A percentile compares a stretch with the other conserved stretches of the same genome.
Conservation (phyloP, 1,139 yeast species). For the Trichomonascaceae sp. region DNA sequence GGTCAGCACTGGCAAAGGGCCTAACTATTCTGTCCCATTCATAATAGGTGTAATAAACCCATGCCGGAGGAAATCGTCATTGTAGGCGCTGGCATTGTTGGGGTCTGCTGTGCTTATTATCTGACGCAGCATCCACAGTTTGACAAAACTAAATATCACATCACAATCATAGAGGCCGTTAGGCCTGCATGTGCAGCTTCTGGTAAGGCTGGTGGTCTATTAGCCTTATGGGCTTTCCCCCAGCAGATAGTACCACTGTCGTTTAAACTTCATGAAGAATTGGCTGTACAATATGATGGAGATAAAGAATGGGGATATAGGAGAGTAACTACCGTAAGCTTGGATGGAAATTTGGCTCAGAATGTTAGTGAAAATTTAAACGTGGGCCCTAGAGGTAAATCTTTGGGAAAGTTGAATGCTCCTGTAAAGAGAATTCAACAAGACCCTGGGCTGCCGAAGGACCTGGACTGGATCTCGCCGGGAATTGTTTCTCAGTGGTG, state of each 20-base stretch:
- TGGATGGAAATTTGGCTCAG: conserved; percentile 59
- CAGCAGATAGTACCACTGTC: conserved; percentile 88
- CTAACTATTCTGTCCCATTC: background rate
- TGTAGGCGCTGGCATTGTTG: conserved; percentile 90
- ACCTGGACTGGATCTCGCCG: conserved; percentile 75
- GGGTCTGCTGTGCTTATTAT: conserved; percentile 91
- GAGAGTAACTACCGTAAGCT: conserved; percentile 74
- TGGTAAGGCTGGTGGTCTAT: conserved; percentile 94
- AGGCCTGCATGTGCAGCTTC: conserved; percentile 97
- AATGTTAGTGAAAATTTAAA: conserved; percentile 4
- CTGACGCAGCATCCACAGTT: conserved; percentile 77
- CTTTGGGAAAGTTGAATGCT: conserved; percentile 5
- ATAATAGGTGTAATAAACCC: background rate
- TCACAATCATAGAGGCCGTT: conserved; percentile 83
- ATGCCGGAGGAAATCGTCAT: conserved; percentile 33
- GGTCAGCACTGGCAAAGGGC: background rate
- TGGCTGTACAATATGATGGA: conserved; percentile 74
- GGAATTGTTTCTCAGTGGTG: conserved; percentile 68
- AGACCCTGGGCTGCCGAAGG: conserved; percentile 47
- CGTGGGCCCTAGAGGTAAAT: conserved; percentile 8
- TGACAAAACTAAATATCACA: conserved; percentile 64
- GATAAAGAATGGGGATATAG: conserved; percentile 89
- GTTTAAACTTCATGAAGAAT: conserved; percentile 76
- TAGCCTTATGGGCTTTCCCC: conserved; percentile 96
- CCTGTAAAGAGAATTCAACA: conserved; percentile 6